Evolutionary conservation across 2,329 filamentous ascomycete genomes (phyloP).

Genomic region (Grosmannia serpens): DNA sequence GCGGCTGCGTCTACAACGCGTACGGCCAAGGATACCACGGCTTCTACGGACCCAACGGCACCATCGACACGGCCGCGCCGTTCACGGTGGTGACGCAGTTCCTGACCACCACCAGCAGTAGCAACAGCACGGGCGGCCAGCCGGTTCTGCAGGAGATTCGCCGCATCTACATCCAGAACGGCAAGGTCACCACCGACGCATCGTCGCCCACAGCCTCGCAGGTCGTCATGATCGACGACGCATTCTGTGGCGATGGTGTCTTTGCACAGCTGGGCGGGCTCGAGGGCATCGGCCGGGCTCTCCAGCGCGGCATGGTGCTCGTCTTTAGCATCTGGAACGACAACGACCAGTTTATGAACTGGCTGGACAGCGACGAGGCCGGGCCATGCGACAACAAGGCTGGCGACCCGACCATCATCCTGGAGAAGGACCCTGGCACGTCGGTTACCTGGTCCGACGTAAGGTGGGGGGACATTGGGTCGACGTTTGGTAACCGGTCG

Average conservation of each 20-base stretch:
- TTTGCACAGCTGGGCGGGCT: conserved; percentile 34
- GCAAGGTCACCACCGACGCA: conserved; percentile 8
- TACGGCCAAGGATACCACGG: conserved; percentile 19
- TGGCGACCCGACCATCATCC: conserved; percentile 37
- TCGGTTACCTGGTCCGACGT: conserved; percentile 45
- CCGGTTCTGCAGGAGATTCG: conserved; percentile 12
- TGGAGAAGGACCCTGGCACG: conserved; percentile 32
- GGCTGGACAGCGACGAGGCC: conserved; percentile 32
- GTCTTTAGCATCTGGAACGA: conserved; percentile 39
- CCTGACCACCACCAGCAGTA: conserved; percentile 10
- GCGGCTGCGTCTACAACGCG: conserved; percentile 23
- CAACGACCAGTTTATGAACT: conserved; percentile 33
- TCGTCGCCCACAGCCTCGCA: neutral
- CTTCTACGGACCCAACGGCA: conserved; percentile 18
- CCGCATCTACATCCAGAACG: conserved; percentile 18
- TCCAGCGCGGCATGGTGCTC: conserved; percentile 32
- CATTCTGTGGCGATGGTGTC: conserved; percentile 39
- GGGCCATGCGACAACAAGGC: conserved; percentile 42
- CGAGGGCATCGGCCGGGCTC: conserved; percentile 35
- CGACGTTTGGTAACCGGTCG: conserved; percentile 25
- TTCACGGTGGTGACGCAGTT: conserved; percentile 32
- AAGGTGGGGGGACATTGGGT: conserved; percentile 49
- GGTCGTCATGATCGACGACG: conserved; percentile 30
- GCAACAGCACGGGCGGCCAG: conserved; percentile 9
- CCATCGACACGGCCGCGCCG: conserved; percentile 32